A percentile compares a stretch with the other conserved stretches of the same genome.
Evolutionary conservation across 371 early-diverging fungal genomes (phyloP).

Genomic region (Dinochytrium kinnereticum): DNA sequence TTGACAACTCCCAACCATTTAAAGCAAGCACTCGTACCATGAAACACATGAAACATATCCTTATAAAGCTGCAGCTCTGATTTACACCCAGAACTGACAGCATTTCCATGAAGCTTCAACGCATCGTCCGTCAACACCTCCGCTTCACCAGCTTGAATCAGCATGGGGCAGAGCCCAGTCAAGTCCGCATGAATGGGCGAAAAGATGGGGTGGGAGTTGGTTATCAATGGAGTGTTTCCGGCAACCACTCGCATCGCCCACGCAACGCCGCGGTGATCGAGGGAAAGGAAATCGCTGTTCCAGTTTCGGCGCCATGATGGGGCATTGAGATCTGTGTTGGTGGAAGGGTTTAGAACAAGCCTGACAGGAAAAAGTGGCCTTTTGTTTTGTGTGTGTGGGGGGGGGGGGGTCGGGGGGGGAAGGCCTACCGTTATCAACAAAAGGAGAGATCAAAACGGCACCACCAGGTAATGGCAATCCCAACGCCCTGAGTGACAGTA

Average conservation of each 20-base stretch:
- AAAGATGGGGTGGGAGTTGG: constrained; percentile 33
- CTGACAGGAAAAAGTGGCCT: too few species aligned
- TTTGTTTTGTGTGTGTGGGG: too few species aligned
- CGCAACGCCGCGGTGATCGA: constrained; percentile 42
- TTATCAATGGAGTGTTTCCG: background rate
- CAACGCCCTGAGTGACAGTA: constrained; percentile 30
- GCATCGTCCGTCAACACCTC: constrained; percentile 62
- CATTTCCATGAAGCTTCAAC: constrained; percentile 17
- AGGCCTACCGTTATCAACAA: constrained; percentile 33
- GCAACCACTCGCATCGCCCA: constrained; percentile 38
- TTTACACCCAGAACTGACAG: background rate
- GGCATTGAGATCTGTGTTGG: constrained; percentile 48
- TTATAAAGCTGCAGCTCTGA: constrained; percentile 27
- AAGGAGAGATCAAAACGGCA: constrained; percentile 39
- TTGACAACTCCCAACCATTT: too few species aligned
- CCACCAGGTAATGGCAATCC: constrained; percentile 36
- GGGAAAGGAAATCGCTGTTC: constrained; percentile 35
- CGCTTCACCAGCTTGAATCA: constrained; percentile 63
- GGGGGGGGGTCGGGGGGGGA: too few species aligned
- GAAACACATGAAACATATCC: constrained; percentile 47
- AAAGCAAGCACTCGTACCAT: constrained; percentile 26
- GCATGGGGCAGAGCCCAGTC: constrained; percentile 54
- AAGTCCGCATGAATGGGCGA: constrained; percentile 47
- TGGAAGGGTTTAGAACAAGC: too few species aligned
- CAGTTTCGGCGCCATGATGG: constrained; percentile 39